phyloP scores from a whole-genome alignment of 2,329 filamentous ascomycete genomes.

The Paecilomyces sp. region DNA sequence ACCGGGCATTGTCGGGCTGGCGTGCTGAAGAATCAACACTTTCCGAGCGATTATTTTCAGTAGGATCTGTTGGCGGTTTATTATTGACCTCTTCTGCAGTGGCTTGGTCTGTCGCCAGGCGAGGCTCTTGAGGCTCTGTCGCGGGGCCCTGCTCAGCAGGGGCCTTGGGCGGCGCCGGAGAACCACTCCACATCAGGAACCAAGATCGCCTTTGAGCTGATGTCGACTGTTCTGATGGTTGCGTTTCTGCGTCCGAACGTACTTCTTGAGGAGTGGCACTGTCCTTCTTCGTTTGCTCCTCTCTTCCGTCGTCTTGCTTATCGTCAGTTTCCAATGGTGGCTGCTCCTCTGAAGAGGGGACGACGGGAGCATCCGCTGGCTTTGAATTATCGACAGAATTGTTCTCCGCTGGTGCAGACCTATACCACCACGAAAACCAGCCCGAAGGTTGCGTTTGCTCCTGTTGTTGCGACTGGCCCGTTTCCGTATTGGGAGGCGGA shows the following conservation, averaged over 20 bases:
- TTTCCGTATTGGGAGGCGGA: neutral
- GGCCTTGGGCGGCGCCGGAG: constrained; percentile 15
- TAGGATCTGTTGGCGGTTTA: constrained; percentile 11
- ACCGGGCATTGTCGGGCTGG: constrained; percentile 15
- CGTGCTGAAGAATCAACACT: constrained; percentile 13
- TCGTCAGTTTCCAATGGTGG: neutral
- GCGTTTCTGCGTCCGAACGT: neutral
- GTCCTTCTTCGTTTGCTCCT: neutral
- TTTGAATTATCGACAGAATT: constrained; percentile 5
- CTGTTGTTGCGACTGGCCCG: neutral
- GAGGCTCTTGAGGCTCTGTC: constrained; percentile 10
- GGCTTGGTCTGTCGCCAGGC: constrained; percentile 6
- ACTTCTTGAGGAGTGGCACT: neutral
- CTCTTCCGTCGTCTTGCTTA: neutral
- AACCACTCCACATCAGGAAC: constrained; percentile 38
- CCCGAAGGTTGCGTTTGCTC: constrained; percentile 7
- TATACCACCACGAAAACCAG: constrained; percentile 35
- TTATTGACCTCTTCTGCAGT: constrained; percentile 11
- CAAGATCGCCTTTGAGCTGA: constrained; percentile 31
- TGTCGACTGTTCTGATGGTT: constrained; percentile 5
- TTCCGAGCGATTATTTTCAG: constrained; percentile 13
- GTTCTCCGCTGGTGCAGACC: constrained; percentile 10
- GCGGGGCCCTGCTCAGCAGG: constrained; percentile 12
- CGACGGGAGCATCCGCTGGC: constrained; percentile 8
- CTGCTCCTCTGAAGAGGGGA: neutral